Evolutionary conservation across 768 basidiomycete genomes (phyloP).

Genomic region (Nidularia pulvinata): DNA sequence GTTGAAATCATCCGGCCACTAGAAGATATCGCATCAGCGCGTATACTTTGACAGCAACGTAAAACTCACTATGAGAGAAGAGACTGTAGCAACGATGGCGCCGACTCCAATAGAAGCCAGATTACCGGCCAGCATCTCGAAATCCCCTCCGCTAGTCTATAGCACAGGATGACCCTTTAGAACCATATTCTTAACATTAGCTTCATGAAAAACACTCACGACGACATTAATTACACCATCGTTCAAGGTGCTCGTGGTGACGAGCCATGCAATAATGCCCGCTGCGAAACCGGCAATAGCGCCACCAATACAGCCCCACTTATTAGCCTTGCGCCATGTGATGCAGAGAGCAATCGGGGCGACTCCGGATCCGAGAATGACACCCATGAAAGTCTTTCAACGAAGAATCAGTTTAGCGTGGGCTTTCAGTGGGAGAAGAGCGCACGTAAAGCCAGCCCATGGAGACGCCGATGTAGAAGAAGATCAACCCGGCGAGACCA

Average conservation of each 20-base stretch:
- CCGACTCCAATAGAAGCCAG: constrained; percentile 84
- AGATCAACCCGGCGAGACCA: constrained; percentile 82
- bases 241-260: constrained; percentile 73
- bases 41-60: background rate
- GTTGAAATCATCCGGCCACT: constrained; percentile 85
- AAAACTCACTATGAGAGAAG: constrained; percentile 60
- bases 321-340: constrained; percentile 86
- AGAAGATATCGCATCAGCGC: background rate
- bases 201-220: constrained; percentile 28
- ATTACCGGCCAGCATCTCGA: constrained; percentile 86
- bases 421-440: constrained; percentile 6
- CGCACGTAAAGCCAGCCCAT: constrained; percentile 93
- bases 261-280: constrained; percentile 85
- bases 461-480: constrained; percentile 88
- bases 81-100: constrained; percentile 67
- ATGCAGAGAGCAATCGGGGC: constrained; percentile 86
- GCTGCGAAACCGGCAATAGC: constrained; percentile 66
- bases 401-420: background rate
- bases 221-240: constrained; percentile 68
- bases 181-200: background rate
- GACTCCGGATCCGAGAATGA: constrained; percentile 83
- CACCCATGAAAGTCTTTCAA: constrained; percentile 81
- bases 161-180: background rate
- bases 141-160: constrained; percentile 52
- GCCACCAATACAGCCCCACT: constrained; percentile 80